Evolutionary conservation across 2,329 filamentous ascomycete species (phyloP).

Genomic region (Samsoniella hepiali): DNA sequence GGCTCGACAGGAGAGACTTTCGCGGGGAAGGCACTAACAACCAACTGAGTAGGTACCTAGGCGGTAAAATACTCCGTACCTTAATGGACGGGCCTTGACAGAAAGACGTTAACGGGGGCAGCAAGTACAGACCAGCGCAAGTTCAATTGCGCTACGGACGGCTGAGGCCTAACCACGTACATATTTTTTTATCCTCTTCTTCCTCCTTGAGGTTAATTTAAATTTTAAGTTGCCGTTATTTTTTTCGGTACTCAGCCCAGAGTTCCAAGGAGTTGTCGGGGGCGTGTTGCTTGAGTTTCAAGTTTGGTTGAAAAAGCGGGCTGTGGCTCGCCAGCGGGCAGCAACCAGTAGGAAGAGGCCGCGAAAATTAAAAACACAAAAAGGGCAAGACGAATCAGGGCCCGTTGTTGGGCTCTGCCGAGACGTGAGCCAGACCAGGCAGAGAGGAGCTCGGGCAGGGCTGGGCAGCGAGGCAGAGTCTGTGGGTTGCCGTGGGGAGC

Average conservation of each 20-base stretch:
- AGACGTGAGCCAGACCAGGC: not conserved
- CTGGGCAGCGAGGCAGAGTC: not conserved
- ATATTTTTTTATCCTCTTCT: not conserved
- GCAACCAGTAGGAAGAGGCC: not conserved
- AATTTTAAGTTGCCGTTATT: not conserved
- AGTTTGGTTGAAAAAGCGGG: slow-evolving; percentile 11
- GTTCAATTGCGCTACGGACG: not conserved
- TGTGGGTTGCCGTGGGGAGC: no score
- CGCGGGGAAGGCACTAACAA: not conserved
- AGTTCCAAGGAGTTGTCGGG: slow-evolving; percentile 17
- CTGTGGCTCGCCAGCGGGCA: slow-evolving; percentile 1
- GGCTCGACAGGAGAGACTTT: not conserved
- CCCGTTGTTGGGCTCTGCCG: not conserved
- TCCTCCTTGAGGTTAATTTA: not conserved
- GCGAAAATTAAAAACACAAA: not conserved
- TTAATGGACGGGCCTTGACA: no score
- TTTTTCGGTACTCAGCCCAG: not conserved
- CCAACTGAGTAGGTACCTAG: not conserved
- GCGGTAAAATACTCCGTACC: not conserved
- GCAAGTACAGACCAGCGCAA: not conserved
- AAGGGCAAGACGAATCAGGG: slow-evolving; percentile 1
- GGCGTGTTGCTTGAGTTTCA: slow-evolving; percentile 16
- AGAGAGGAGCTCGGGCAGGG: not conserved
- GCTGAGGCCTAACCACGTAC: not conserved
- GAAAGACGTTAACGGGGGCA: not conserved